These are phyloP conservation scores for Candida jianshihensis DNA, from an alignment of 805 yeast genomes.

Conservation along the genomic window DNA sequence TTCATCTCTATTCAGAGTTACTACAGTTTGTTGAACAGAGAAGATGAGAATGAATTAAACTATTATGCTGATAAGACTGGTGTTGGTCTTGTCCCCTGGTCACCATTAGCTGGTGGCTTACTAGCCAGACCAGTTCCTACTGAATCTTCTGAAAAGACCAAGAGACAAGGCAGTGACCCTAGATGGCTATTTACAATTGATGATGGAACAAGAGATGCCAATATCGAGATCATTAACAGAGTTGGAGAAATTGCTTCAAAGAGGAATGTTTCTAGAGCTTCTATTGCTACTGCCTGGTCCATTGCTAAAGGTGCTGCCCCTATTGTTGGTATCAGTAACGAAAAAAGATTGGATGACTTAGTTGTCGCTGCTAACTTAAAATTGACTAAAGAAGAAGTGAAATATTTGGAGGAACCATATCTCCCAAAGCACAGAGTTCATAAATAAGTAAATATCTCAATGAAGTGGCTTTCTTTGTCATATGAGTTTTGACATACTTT, in stretches of 20 bases:
- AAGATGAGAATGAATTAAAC: constrained; percentile 56
- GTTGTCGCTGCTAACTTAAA: constrained; percentile 32
- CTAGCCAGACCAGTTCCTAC: constrained; percentile 36
- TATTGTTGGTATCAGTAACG: constrained; percentile 43
- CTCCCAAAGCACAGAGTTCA: no score
- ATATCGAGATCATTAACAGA: constrained; percentile 32
- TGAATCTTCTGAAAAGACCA: constrained; percentile 6
- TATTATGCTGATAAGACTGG: constrained; percentile 42
- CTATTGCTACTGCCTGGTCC: constrained; percentile 43
- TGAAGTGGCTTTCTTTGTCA: neutral
- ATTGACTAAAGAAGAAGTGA: constrained; percentile 16
- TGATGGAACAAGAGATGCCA: constrained; percentile 5
- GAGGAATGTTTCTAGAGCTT: constrained; percentile 43
- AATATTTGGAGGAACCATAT: constrained; percentile 7
- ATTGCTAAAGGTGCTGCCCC: constrained; percentile 44
- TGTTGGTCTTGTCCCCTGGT: constrained; percentile 54
- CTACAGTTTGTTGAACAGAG: constrained; percentile 46
- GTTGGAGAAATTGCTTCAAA: constrained; percentile 41
- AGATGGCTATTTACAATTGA: neutral
- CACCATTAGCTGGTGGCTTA: constrained; percentile 47
- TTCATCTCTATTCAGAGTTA: constrained; percentile 51
- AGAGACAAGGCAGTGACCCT: neutral
- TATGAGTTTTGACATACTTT: no score
- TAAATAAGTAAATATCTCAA: neutral
- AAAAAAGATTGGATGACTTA: constrained; percentile 45